Evolutionary conservation across 1,139 yeast genomes (phyloP).

Genomic region (Hansenula lynferdii): DNA sequence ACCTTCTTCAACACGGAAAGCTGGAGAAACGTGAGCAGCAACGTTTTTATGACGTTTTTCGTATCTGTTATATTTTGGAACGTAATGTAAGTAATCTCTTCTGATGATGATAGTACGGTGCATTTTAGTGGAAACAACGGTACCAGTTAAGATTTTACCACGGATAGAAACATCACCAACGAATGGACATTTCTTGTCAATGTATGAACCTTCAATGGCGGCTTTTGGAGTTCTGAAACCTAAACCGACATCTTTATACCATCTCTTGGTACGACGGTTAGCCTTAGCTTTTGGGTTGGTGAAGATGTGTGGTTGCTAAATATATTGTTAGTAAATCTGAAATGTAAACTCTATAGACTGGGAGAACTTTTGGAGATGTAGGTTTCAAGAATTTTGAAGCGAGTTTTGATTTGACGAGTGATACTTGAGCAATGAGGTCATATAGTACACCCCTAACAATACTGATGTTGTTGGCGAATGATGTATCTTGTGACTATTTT

Average conservation of each 20-base stretch:
- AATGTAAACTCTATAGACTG: neutral
- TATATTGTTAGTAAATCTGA: constrained; percentile 13
- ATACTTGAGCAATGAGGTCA: no score
- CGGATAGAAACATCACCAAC: constrained; percentile 96
- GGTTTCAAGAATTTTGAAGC: no score
- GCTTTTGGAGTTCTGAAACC: constrained; percentile 99
- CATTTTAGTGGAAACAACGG: constrained; percentile 99
- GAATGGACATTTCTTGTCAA: constrained; percentile 99
- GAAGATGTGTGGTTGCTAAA: constrained; percentile 99
- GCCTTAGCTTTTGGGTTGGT: constrained; percentile 99
- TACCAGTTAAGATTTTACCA: constrained; percentile 98
- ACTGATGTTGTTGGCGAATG: no score
- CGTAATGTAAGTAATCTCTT: constrained; percentile 99
- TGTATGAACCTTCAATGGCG: constrained; percentile 98
- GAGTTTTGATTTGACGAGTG: no score
- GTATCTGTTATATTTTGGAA: constrained; percentile 99
- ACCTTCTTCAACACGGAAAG: constrained; percentile 99
- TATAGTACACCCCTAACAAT: no score
- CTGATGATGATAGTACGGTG: constrained; percentile 99
- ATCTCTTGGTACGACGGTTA: constrained; percentile 99
- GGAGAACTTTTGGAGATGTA: no score
- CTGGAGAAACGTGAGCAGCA: constrained; percentile 99
- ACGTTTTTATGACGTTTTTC: constrained; percentile 99
- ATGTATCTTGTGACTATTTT: no score
- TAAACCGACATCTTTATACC: constrained; percentile 99